Conservation (phyloP, 2,329 filamentous ascomycete species). For the Pseudogymnoascus sp. region DNA sequence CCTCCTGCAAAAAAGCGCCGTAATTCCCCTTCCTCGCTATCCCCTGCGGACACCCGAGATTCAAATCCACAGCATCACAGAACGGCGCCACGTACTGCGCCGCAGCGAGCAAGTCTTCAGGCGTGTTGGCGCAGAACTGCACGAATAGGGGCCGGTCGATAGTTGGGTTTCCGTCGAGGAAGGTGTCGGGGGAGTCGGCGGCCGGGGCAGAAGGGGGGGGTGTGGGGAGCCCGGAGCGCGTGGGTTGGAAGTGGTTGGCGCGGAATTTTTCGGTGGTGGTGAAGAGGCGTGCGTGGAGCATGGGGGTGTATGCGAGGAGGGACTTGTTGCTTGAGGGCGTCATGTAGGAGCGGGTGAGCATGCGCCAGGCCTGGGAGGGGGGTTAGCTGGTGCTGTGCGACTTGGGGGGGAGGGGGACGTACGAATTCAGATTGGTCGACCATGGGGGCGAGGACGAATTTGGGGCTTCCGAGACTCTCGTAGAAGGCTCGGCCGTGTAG, state of each 20-base stretch:
- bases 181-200: constrained; percentile 34
- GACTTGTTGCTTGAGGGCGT: constrained; percentile 52
- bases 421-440: constrained; percentile 98
- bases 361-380: constrained; percentile 74
- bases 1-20: constrained; percentile 89
- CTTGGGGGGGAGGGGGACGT: constrained; percentile 31
- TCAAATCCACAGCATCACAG: constrained; percentile 92
- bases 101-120: constrained; percentile 69
- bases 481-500: constrained; percentile 85
- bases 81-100: constrained; percentile 72
- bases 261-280: constrained; percentile 69
- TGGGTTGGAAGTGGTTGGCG: constrained; percentile 69
- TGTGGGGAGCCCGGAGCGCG: constrained; percentile 29
- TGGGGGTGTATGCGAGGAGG: constrained; percentile 85
- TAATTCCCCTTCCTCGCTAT: constrained; percentile 89
- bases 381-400: not conserved
- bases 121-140: constrained; percentile 90
- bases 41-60: constrained; percentile 91
- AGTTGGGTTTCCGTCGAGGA: constrained; percentile 78
- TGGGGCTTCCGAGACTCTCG: constrained; percentile 86
- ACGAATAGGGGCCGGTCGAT: constrained; percentile 87
- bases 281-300: constrained; percentile 92
- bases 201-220: constrained; percentile 27
- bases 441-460: constrained; percentile 89
- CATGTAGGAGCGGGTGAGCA: constrained; percentile 91